These are phyloP conservation scores for Clonostachys rosea DNA, from an alignment of 2,329 filamentous ascomycete species.

Conservation along the genomic window DNA sequence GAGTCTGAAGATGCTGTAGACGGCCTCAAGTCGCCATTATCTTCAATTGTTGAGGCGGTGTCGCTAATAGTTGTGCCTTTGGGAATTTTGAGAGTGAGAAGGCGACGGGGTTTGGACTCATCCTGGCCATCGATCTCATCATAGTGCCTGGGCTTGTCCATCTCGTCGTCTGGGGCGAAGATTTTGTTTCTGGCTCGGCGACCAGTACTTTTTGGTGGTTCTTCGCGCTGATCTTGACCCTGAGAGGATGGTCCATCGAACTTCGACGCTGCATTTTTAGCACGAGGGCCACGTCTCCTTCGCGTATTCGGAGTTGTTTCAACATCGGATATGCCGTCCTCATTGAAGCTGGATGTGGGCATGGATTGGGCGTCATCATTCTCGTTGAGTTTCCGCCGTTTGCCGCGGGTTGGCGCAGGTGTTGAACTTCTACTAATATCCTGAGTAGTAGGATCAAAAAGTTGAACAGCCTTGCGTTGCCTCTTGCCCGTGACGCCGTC, in stretches of 20 bases:
- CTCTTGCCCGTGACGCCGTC: conserved; percentile 46
- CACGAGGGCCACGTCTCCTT: conserved; percentile 10
- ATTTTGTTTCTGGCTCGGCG: conserved; percentile 3
- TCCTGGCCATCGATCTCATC: conserved; percentile 1
- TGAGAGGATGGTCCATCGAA: neutral
- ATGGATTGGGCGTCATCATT: conserved; percentile 16
- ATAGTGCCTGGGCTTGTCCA: neutral
- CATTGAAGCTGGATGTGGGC: conserved; percentile 23
- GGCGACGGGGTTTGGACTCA: conserved; percentile 17
- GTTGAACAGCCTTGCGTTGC: conserved; percentile 43
- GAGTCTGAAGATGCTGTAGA: conserved; percentile 48
- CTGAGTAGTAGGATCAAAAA: conserved; percentile 45
- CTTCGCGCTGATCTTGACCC: neutral
- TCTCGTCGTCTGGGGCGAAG: conserved; percentile 2
- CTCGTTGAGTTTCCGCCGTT: conserved; percentile 21
- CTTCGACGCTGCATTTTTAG: too few relatives aligned
- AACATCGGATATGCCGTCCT: conserved; percentile 19
- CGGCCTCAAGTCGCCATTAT: conserved; percentile 43
- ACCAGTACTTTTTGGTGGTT: conserved; percentile 1
- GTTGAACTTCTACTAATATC: conserved; percentile 47
- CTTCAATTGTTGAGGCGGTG: conserved; percentile 24
- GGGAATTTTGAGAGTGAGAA: conserved; percentile 32
- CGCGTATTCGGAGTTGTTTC: conserved; percentile 19
- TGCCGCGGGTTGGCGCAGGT: conserved; percentile 28
- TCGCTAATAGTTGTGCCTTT: conserved; percentile 31